Evolutionary conservation across 2,329 filamentous ascomycete species (phyloP), one percentile per base, ranked within the genome.

Genomic region (Akanthomyces uredinophilus): DNA sequence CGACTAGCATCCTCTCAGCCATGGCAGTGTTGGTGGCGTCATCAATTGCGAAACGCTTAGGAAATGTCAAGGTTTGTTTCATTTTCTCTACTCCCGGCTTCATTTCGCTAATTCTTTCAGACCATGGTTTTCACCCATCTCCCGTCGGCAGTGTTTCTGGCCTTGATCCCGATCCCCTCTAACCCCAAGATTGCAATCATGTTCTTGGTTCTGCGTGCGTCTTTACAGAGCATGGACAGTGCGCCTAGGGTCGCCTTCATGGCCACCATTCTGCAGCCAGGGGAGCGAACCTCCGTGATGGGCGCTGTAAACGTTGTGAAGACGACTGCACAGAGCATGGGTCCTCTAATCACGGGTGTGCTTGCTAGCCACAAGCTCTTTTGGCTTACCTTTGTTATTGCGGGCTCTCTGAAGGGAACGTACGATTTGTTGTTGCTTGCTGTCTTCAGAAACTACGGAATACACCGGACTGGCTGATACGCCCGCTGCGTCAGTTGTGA

Each of bases 111-210:
- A 58, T 20, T 1, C 13, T n/a, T 24, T 11, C 16, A 66, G 78
- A 90, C 88, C 1, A 91, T 91, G 88, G 87, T 89, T 10, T 89
- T 90, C 68, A 90, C 88, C 0, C 88, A 91, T 67, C 77, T 91
- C 0, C 89, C 89, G 0, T 89, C 87, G 0, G 79, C 88, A 8
- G 73, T 91, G 29, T 87, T 86, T 66, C 79, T 91, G 1, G 77
- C 83, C 16, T 72, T 91, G 22, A 84, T 91, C 24, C 83, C 86
- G 0, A 68, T 87, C 0, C 85, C 87, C 0, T 72, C 76, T 22
- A 76, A 78, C 4, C 73, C 86, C 0, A 76, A 76, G 13, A 64
- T 86, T 5, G 81, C 87, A 0, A 78, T 90, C 51, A 71, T 79
- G 0, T 83, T 91, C 61, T 76, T 91, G 13, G 72, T 88, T 18